phyloP scores from a whole-genome alignment of 257 asterid species.

The Solanum pinnatisectum region DNA sequence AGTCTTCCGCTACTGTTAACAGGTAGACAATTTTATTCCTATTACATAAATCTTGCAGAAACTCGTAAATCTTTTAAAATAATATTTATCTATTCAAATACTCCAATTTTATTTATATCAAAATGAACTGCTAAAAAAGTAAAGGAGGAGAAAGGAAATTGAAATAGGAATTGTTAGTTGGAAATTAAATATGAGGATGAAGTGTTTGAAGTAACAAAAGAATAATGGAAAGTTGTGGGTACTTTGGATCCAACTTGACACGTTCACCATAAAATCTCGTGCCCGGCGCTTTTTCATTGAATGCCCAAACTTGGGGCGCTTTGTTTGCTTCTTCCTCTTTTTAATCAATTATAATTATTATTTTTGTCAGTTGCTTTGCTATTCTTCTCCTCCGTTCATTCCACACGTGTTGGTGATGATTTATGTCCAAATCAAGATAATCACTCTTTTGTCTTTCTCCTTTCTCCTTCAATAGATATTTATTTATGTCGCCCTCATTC shows the following conservation, averaged over 20 bases:
- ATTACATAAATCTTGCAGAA: no score
- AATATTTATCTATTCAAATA: not conserved
- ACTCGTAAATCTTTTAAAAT: not conserved
- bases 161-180: not conserved
- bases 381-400: not conserved
- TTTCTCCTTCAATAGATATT: not conserved
- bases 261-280: not conserved
- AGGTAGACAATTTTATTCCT: not conserved
- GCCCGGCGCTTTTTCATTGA: not conserved
- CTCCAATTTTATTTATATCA: no score
- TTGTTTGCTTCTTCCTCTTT: not conserved
- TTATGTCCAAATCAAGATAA: not conserved
- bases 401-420: not conserved
- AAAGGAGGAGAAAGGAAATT: not conserved
- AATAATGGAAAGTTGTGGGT: not conserved
- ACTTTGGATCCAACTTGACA: not conserved
- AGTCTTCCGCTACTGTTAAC: no score
- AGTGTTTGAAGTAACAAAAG: not conserved
- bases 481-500: not conserved
- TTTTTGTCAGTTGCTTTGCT: not conserved
- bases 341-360: not conserved
- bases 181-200: not conserved
- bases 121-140: not conserved
- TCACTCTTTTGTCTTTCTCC: not conserved
- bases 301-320: not conserved